A percentile compares a stretch with the other conserved stretches of the same genome.
Evolutionary conservation across 2,329 filamentous ascomycete genomes (phyloP).

Genomic region (Fusarium guadeloupense): DNA sequence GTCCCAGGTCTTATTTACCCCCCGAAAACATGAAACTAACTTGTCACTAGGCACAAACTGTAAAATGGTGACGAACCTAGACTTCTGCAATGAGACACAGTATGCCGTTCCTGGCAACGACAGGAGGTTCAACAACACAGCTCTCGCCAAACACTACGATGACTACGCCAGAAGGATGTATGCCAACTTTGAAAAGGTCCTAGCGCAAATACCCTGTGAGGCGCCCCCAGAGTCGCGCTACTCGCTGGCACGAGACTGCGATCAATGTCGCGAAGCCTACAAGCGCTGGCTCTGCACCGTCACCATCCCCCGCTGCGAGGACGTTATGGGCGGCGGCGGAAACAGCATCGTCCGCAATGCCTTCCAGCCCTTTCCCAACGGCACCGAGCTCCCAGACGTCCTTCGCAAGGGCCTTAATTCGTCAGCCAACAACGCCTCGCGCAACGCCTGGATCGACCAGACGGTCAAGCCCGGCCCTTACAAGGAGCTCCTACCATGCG

Average conservation of each 20-base stretch:
- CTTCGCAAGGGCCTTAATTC: slow-evolving; percentile 36
- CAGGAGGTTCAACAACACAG: slow-evolving; percentile 65
- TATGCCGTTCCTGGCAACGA: slow-evolving; percentile 90
- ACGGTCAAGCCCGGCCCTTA: slow-evolving; percentile 85
- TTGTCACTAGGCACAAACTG: slow-evolving; percentile 74
- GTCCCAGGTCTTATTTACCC: slow-evolving; percentile 40
- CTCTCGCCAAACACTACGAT: slow-evolving; percentile 80
- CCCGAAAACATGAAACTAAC: slow-evolving; percentile 5
- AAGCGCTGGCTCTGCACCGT: slow-evolving; percentile 96
- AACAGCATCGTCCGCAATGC: slow-evolving; percentile 71
- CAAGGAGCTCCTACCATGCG: slow-evolving; percentile 89
- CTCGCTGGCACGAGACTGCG: slow-evolving; percentile 80
- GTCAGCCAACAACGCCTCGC: slow-evolving; percentile 57
- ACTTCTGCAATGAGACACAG: slow-evolving; percentile 87
- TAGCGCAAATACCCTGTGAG: slow-evolving; percentile 88
- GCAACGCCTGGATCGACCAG: slow-evolving; percentile 77
- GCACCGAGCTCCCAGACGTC: slow-evolving; percentile 59
- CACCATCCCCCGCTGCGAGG: slow-evolving; percentile 89
- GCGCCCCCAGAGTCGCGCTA: slow-evolving; percentile 77
- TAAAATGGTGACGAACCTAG: slow-evolving; percentile 84
- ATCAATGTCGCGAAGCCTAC: slow-evolving; percentile 81
- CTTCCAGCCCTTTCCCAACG: slow-evolving; percentile 74
- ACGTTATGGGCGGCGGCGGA: slow-evolving; percentile 68
- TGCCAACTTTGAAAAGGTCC: slow-evolving; percentile 79
- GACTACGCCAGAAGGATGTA: slow-evolving; percentile 74